Evolutionary conservation across 345 rosid genomes (phyloP).

Genomic region (Dipteronia dyeriana): DNA sequence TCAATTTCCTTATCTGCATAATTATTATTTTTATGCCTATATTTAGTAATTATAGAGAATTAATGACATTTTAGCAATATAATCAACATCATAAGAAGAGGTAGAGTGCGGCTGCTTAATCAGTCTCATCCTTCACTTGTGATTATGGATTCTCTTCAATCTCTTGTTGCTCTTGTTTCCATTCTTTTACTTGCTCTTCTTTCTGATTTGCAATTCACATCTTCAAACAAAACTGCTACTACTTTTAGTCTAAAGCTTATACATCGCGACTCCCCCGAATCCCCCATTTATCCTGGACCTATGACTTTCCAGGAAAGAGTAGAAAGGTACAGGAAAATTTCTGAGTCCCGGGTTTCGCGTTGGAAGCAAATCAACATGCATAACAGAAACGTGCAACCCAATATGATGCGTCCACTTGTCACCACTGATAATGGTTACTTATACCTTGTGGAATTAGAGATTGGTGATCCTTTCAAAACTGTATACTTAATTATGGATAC

Average conservation of each 20-base stretch:
- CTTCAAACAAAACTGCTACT: neutral
- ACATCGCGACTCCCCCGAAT: neutral
- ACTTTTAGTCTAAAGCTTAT: neutral
- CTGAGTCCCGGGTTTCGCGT: neutral
- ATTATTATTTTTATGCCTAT: too few species aligned
- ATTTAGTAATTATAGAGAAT: too few species aligned
- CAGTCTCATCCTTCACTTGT: neutral
- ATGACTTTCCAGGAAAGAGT: neutral
- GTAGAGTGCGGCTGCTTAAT: neutral
- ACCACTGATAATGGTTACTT: neutral
- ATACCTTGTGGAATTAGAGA: neutral
- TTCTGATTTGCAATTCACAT: neutral
- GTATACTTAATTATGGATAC: neutral
- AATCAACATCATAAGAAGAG: neutral
- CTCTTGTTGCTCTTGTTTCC: neutral
- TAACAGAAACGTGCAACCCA: neutral
- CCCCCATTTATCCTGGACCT: slow-evolving; percentile 1
- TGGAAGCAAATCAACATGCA: neutral
- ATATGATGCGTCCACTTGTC: neutral
- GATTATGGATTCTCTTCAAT: neutral
- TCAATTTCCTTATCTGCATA: too few species aligned
- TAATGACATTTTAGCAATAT: neutral
- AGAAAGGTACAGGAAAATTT: neutral
- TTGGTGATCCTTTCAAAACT: neutral
- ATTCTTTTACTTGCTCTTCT: neutral